A percentile compares a stretch with the other conserved stretches of the same genome.
Evolutionary conservation across 345 rosid genomes (phyloP).

Genomic region (Mallotus nudiflorus): DNA sequence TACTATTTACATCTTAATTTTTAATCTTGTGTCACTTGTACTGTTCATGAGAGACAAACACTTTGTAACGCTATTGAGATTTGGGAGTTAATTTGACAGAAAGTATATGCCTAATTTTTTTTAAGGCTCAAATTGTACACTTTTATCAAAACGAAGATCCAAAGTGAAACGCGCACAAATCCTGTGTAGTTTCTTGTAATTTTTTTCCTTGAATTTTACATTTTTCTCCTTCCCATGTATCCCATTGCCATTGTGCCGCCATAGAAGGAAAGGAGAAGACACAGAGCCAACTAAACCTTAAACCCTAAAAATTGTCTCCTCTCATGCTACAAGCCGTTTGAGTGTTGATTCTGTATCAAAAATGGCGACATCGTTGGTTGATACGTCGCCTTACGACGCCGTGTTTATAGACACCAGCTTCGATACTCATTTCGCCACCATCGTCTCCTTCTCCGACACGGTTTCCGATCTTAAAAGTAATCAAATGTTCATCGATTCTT

Average conservation of each 20-base stretch:
- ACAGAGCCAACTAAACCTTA: background rate
- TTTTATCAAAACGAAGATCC: too few species aligned
- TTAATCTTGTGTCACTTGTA: too few species aligned
- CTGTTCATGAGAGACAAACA: too few species aligned
- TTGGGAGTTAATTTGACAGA: too few species aligned
- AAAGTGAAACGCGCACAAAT: too few species aligned
- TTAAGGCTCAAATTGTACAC: too few species aligned
- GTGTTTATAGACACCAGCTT: conserved; percentile 64
- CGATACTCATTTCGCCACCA: conserved; percentile 51
- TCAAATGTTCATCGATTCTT: background rate
- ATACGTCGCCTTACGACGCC: conserved; percentile 11
- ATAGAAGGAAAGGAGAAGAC: background rate
- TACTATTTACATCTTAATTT: too few species aligned
- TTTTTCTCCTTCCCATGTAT: too few species aligned
- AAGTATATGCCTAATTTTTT: too few species aligned
- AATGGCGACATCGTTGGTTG: conserved; percentile 31
- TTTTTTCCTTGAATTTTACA: too few species aligned
- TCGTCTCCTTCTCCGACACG: conserved; percentile 48
- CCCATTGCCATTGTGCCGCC: background rate
- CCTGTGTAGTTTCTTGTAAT: too few species aligned
- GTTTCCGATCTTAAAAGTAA: conserved; percentile 62
- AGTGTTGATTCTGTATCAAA: background rate
- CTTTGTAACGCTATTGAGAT: too few species aligned
- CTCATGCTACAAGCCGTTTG: background rate
- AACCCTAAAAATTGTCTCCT: background rate